Percentiles rank a stretch among this genome's conserved stretches.
phyloP scores from a whole-genome alignment of 768 basidiomycete species.

The Suillus brevipes region DNA sequence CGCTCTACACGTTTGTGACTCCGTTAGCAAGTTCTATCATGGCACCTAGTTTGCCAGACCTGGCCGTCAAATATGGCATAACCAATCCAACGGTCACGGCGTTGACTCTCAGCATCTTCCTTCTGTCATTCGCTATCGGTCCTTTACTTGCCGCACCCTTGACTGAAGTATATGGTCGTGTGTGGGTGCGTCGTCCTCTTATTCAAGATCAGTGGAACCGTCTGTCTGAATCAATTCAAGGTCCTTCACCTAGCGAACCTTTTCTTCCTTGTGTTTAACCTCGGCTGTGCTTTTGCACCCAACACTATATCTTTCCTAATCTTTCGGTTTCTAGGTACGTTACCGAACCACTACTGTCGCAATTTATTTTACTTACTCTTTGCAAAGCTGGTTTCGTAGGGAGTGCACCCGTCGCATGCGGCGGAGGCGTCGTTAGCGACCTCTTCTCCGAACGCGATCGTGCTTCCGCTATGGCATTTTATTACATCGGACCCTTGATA shows the following conservation, averaged over 20 bases:
- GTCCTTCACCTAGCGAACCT: constrained; percentile 37
- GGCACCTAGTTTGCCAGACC: not conserved
- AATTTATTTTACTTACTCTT: not conserved
- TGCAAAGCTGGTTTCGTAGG: constrained; percentile 60
- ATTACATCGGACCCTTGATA: constrained; percentile 61
- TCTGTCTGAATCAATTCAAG: constrained; percentile 40
- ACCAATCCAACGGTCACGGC: not conserved
- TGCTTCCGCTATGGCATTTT: constrained; percentile 71
- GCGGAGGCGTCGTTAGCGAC: constrained; percentile 66
- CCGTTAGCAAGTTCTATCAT: constrained; percentile 2
- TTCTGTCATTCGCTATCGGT: not conserved
- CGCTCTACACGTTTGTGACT: not conserved
- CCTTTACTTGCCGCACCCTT: not conserved
- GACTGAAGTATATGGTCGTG: constrained; percentile 42
- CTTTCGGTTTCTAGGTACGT: constrained; percentile 68
- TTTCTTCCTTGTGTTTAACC: not conserved
- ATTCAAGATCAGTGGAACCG: not conserved
- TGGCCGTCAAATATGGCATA: not conserved
- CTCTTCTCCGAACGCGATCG: constrained; percentile 50
- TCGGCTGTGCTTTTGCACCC: constrained; percentile 61
- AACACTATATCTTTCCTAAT: constrained; percentile 52
- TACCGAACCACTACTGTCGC: not conserved
- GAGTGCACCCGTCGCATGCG: constrained; percentile 62
- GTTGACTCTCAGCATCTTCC: not conserved
- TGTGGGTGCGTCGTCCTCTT: constrained; percentile 26